A percentile compares a stretch with the other conserved stretches of the same genome.
phyloP scores from a whole-genome alignment of 768 basidiomycete genomes.

The Lentinus tigrinus region DNA sequence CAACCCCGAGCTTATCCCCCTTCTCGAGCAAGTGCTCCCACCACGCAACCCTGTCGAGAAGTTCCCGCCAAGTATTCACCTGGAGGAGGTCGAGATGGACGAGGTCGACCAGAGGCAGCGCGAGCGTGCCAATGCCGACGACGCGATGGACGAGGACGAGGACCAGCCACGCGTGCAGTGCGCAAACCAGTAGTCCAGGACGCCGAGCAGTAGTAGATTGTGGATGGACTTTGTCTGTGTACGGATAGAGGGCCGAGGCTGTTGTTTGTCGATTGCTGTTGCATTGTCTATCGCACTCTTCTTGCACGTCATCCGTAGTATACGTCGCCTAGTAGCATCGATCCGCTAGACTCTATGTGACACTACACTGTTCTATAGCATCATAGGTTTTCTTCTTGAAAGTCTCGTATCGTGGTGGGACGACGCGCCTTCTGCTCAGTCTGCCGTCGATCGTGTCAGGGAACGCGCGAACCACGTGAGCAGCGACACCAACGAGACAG shows the following conservation, averaged over 20 bases:
- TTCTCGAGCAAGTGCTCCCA: slow-evolving; percentile 85
- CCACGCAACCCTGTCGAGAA: slow-evolving; percentile 66
- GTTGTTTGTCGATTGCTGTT: slow-evolving; percentile 11
- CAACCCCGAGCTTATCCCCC: slow-evolving; percentile 59
- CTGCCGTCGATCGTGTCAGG: not conserved
- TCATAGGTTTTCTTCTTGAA: not conserved
- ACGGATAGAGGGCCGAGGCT: slow-evolving; percentile 1
- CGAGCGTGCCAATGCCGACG: slow-evolving; percentile 56
- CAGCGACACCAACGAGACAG: too few species aligned
- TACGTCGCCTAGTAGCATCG: slow-evolving; percentile 18
- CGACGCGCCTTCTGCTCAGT: too few species aligned
- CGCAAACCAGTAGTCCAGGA: slow-evolving; percentile 76
- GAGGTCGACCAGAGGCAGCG: slow-evolving; percentile 72
- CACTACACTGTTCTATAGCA: slow-evolving; percentile 18
- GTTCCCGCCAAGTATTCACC: slow-evolving; percentile 60
- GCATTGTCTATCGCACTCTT: slow-evolving; percentile 17
- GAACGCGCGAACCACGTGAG: slow-evolving; percentile 8
- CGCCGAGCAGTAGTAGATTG: not conserved
- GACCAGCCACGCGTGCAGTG: slow-evolving; percentile 93
- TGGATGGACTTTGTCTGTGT: not conserved
- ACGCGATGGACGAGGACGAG: slow-evolving; percentile 89
- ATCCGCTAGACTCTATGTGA: slow-evolving; percentile 15
- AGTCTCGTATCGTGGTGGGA: too few species aligned
- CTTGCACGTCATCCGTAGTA: slow-evolving; percentile 11
- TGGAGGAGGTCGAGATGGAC: slow-evolving; percentile 85